Evolutionary conservation across 2,329 filamentous ascomycete genomes (phyloP), one percentile per base, ranked within the genome.

Genomic region (Phialophora tarda): DNA sequence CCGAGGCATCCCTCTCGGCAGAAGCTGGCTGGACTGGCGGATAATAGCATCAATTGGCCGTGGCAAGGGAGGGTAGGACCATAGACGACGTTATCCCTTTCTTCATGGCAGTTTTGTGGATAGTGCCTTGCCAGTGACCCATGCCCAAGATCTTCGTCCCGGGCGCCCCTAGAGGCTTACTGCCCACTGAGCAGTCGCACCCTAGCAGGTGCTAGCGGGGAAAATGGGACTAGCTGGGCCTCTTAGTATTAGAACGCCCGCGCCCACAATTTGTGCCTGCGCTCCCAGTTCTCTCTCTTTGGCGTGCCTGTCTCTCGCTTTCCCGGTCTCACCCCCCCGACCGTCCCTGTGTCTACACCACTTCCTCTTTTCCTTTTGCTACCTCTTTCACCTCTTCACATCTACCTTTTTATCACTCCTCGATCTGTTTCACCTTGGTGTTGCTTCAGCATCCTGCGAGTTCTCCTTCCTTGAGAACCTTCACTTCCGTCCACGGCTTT

Each of bases 401-500:
- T 59, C 44, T 28, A 24, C 24, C 48, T 51, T 24, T 23, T 26
- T 61, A 61, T 54, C 60, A 48, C 53, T 60, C 67, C 59, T 64
- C 62, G 61, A 54, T 67, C 60, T 53, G 63, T 68, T 71, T 64
- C 65, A 63, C 66, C 69, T 66, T 60, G 61, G 56, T 62, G 62
- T 68, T 71, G 67, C 67, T 71, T 60, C 56, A 68, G 56, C 62
- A 71, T 57, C 53, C 51, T 56, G 32, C 53, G 48, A 44, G 56
- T 63, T 47, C 53, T 65, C 65, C 58, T 53, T 63, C 57, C 63
- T 62, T 64, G 59, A 61, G 61, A 59, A 28, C 60, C 63, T 72
- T 69, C 66, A 66, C 65, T 70, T 70, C 67, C 69, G 53, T 66
- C 55, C 67, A 68, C 69, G 65, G 64, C 69, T 32, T 63, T 65